Base-by-base conservation (phyloP, 768 basidiomycete genomes). In the Exidia glandulosa region DNA sequence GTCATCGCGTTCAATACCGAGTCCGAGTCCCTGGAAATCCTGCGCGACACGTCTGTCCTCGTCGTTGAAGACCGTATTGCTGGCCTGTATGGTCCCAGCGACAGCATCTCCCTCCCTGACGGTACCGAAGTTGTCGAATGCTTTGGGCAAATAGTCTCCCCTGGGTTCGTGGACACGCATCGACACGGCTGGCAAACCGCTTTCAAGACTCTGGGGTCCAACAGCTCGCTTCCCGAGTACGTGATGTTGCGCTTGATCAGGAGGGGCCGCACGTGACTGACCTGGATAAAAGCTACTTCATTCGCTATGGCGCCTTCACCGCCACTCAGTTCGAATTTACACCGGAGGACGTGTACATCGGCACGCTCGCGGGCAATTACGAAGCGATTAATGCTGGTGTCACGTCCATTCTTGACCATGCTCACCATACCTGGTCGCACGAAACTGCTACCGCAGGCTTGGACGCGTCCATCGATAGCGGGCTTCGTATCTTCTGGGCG, bases 331-430 rank as follows among this genome's bases (percentile, higher is more conserved):
- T 19, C 41, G 41, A 6, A 29, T 54, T 69, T 16, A 72, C 71
- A 1, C 60, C 66, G 12, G 66, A 66, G 3, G 70, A 72, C 41
- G 63, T 69, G 52, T 63, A 64, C 56, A 67, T 68, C 45, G 68
- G 71, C 29, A 67, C 68, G 33, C 66, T 72, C 56, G 67, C 69
- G 1, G 71, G 70, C 12, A 67, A 66, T 48, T 67, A 69, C 57
- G 69, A 72, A 33, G 70, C 71, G 3, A 59, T 72, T 32, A 64
- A 69, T 59, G 63, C 65, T 29, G 71, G 71, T 32, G 67, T 70
- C n/a, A 71, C 71, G 25, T 70, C 70, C 45, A 54, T 71, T 41
- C 61, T 72, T 29, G 71, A 72, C 63, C 71, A 72, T 62, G 69
- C 67, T 61, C 70, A 70, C 54, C 30, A 27, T 10, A 54, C 50